Percentiles rank a stretch among this genome's conserved stretches.
Conservation (phyloP, 768 basidiomycete genomes). For the Hysterangium stoloniferum region DNA sequence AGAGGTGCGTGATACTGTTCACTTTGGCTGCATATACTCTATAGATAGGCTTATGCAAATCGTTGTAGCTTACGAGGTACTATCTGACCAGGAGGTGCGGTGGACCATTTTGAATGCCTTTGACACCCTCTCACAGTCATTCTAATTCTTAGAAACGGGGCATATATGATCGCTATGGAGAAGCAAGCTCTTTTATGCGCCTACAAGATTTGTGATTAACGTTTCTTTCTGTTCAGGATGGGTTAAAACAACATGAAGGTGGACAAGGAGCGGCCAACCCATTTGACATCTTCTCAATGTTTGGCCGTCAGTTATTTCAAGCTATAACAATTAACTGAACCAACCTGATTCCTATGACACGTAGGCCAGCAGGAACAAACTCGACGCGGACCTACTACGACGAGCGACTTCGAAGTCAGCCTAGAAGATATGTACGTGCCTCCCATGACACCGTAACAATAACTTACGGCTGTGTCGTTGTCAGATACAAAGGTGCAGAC, state of each 20-base stretch:
- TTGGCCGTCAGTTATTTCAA: conserved; percentile 48
- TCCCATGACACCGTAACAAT: neutral
- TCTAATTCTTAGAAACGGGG: conserved; percentile 65
- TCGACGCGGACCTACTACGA: conserved; percentile 65
- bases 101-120: neutral
- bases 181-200: conserved; percentile 36
- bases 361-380: conserved; percentile 51
- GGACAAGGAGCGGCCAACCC: conserved; percentile 68
- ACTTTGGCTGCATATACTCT: conserved; percentile 19
- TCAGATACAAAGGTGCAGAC: conserved; percentile 74
- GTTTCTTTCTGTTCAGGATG: conserved; percentile 48
- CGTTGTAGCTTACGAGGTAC: conserved; percentile 76
- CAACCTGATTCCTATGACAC: neutral
- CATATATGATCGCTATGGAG: conserved; percentile 92
- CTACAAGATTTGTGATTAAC: neutral
- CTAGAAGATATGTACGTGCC: conserved; percentile 70
- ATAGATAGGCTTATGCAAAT: neutral
- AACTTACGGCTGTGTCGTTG: conserved; percentile 10
- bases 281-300: conserved; percentile 88
- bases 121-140: conserved; percentile 1
- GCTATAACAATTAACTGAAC: neutral
- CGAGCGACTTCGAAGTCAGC: conserved; percentile 79
- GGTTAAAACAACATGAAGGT: conserved; percentile 78
- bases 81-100: conserved; percentile 75
- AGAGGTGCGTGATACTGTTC: conserved; percentile 72